Evolutionary conservation across 768 basidiomycete species (phyloP).

Genomic region (Tephrocybe sp.): DNA sequence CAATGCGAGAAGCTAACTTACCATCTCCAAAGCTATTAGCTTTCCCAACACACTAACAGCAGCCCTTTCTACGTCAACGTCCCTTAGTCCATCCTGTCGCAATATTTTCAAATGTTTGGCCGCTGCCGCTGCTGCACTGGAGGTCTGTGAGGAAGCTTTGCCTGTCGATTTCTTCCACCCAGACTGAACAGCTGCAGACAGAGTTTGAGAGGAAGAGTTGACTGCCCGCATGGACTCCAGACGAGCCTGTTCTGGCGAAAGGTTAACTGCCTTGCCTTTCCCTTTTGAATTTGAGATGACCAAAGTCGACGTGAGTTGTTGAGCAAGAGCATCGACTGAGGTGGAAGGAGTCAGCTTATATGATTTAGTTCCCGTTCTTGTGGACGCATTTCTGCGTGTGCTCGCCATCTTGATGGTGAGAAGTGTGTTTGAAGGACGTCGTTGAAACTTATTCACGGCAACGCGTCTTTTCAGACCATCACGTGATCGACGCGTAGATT

Average conservation of each 20-base stretch:
- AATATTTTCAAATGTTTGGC: conserved; percentile 43
- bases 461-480: not conserved
- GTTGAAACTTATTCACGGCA: not conserved
- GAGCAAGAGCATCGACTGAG: conserved; percentile 26
- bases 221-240: conserved; percentile 58
- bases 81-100: conserved; percentile 39
- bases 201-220: conserved; percentile 56
- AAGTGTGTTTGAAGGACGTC: not conserved
- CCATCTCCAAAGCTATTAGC: conserved; percentile 66
- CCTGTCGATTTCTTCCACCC: conserved; percentile 54
- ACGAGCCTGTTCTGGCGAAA: conserved; percentile 33
- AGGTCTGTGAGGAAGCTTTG: conserved; percentile 24
- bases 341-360: not conserved
- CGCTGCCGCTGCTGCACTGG: conserved; percentile 36
- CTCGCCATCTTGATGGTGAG: not conserved
- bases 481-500: conserved; percentile 6
- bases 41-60: conserved; percentile 68
- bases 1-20: conserved; percentile 33
- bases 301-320: conserved; percentile 25
- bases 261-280: conserved; percentile 24
- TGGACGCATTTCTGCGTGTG: not conserved
- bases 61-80: conserved; percentile 71
- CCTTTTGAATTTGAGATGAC: conserved; percentile 27
- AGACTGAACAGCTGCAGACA: conserved; percentile 49
- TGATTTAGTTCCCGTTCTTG: not conserved